Percentiles rank a stretch among this genome's conserved stretches.
Conservation (phyloP, 2,329 filamentous ascomycete species). For the Fusarium sp. region DNA sequence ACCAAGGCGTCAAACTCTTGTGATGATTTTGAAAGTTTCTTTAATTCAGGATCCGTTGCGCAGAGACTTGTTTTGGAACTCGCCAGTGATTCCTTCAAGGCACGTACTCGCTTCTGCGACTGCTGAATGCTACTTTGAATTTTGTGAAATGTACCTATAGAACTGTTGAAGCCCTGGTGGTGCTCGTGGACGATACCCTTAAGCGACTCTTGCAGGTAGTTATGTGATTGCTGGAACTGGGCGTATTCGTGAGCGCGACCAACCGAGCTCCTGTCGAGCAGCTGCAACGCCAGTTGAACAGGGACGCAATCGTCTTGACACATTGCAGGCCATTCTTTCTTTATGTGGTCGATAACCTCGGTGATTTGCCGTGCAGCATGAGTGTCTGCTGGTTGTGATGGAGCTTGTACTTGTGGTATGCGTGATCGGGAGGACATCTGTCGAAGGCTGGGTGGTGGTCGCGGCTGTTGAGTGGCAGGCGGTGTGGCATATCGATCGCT, state of each 20-base stretch:
- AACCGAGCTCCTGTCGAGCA: constrained; percentile 93
- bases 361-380: constrained; percentile 67
- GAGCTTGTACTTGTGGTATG: constrained; percentile 42
- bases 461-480: constrained; percentile 45
- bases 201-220: constrained; percentile 89
- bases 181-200: constrained; percentile 98
- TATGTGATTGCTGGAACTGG: constrained; percentile 84
- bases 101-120: constrained; percentile 86
- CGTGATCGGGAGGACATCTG: constrained; percentile 51
- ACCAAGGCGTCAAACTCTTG: constrained; percentile 92
- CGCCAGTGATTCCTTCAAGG: constrained; percentile 83
- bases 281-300: constrained; percentile 91
- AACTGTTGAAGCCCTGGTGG: constrained; percentile 98
- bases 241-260: constrained; percentile 89
- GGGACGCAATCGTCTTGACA: constrained; percentile 88
- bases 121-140: constrained; percentile 93
- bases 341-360: constrained; percentile 82
- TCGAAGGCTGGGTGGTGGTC: constrained; percentile 45
- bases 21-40: constrained; percentile 86
- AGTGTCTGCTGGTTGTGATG: constrained; percentile 45
- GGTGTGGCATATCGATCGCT: constrained; percentile 56
- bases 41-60: constrained; percentile 88
- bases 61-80: constrained; percentile 84
- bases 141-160: constrained; percentile 98
- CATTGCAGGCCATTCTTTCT: constrained; percentile 92